phyloP scores from a whole-genome alignment of 2,329 filamentous ascomycete species.

The Mollisiaceae sp. region DNA sequence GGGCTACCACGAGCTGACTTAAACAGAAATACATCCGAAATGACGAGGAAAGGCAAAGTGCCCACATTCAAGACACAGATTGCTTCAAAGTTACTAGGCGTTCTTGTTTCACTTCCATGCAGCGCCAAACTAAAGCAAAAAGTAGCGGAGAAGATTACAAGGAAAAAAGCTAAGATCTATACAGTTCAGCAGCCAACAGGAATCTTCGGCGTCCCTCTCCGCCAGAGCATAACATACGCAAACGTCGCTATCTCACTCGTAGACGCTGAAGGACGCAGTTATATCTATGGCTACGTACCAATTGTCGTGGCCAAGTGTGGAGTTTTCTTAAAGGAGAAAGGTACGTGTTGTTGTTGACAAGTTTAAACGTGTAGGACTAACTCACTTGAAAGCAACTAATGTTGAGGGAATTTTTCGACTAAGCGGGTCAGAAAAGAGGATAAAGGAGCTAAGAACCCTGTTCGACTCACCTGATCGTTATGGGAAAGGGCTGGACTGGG shows the following conservation, averaged over 20 bases:
- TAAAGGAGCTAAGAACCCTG: slow-evolving; percentile 90
- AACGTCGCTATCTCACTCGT: slow-evolving; percentile 97
- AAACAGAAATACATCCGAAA: not conserved
- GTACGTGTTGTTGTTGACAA: slow-evolving; percentile 55
- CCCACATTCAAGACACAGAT: not conserved
- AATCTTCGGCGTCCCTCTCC: slow-evolving; percentile 93
- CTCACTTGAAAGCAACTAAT: slow-evolving; percentile 71
- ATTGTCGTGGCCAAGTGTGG: slow-evolving; percentile 99
- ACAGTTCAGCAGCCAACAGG: slow-evolving; percentile 58
- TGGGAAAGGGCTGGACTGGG: slow-evolving; percentile 96
- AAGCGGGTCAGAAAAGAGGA: slow-evolving; percentile 94
- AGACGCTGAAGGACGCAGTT: slow-evolving; percentile 90
- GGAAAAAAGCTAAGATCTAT: slow-evolving; percentile 27
- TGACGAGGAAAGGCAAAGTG: not conserved
- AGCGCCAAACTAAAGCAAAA: not conserved
- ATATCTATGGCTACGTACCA: slow-evolving; percentile 97
- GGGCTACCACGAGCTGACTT: not conserved
- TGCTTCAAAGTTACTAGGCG: not conserved
- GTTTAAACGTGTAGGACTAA: slow-evolving; percentile 10
- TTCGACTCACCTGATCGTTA: slow-evolving; percentile 96
- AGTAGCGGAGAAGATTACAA: not conserved
- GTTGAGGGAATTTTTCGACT: slow-evolving; percentile 96
- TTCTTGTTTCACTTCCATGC: not conserved
- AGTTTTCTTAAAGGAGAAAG: slow-evolving; percentile 97
- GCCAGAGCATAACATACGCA: slow-evolving; percentile 94